A percentile compares a stretch with the other conserved stretches of the same genome.
Evolutionary conservation across 108 stramenopile genomes (phyloP).

Genomic region (Discostella stelligeroides): DNA sequence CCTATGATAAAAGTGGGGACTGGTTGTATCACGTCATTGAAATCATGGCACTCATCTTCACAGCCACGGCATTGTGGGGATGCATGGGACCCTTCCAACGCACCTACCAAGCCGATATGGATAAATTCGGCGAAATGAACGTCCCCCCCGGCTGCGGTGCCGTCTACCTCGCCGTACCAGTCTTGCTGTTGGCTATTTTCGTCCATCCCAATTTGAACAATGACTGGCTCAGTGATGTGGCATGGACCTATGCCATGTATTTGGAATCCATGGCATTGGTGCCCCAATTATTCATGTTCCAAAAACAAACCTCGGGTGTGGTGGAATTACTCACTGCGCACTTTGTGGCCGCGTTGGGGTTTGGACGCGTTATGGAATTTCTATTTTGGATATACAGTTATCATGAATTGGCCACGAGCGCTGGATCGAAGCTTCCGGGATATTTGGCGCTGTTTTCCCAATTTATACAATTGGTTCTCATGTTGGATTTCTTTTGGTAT

Average conservation of each 20-base stretch:
- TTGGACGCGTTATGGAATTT: conserved; percentile 95
- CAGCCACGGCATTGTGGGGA: conserved; percentile 73
- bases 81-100: conserved; percentile 81
- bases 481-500: conserved; percentile 98
- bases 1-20: conserved; percentile 98
- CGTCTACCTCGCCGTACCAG: conserved; percentile 87
- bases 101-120: conserved; percentile 89
- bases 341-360: conserved; percentile 92
- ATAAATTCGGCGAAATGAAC: conserved; percentile 92
- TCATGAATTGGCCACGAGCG: conserved; percentile 92
- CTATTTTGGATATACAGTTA: conserved; percentile 98
- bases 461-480: conserved; percentile 94
- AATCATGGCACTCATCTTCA: conserved; percentile 80
- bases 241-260: conserved; percentile 99
- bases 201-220: conserved; percentile 94
- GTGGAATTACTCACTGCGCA: conserved; percentile 90
- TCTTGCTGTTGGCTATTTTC: conserved; percentile 83
- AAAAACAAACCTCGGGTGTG: conserved; percentile 84
- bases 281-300: conserved; percentile 99
- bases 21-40: conserved; percentile 98
- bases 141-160: conserved; percentile 83
- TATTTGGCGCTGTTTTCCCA: conserved; percentile 96
- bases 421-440: conserved; percentile 90
- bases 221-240: conserved; percentile 94
- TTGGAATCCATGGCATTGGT: conserved; percentile 94